Base-by-base conservation (phyloP, 2,329 filamentous ascomycete species). In the Colletotrichum sp. region DNA sequence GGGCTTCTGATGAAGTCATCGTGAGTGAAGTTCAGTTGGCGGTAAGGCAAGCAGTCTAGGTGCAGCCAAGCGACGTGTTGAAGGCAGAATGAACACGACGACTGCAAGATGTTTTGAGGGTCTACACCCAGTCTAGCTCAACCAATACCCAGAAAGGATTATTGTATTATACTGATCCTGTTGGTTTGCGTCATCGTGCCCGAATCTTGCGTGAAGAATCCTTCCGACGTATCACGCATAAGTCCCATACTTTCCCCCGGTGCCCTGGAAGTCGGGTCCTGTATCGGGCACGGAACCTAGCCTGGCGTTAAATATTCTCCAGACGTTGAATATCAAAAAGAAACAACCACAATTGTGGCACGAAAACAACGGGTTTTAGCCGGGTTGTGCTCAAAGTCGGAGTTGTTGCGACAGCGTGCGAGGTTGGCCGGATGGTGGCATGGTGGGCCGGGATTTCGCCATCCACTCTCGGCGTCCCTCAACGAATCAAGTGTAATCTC, bases 391-490 rank as follows among this genome's bases (percentile, higher is more conserved):
- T 18, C 52, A 4, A 52, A 13, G n/a, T 15, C 30, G 13, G 30
- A 21, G 21, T 4, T 32, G 49, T 28, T 24, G 39, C 44, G 44
- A 49, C 44, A 21, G 44, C 5, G 18, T 52, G n/a, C n/a, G n/a
- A 52, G 44, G 44, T 44, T 36, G 30, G 26, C n/a, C 7, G 18
- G 24, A 70, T 74, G 71, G 26, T 70, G 71, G 66, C 69, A 74
- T 64, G 71, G 71, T 74, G 71, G 71, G 59, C 59, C 67, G 44
- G 12, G 44, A 70, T 74, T 70, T 65, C 71, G 66, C 66, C 71
- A 74, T 74, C 32, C 10, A 9, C n/a, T 39, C 71, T 64, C 59
- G 71, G 44, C 59, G 44, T 15, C 8, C 24, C 18, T 49, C 44
- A 26, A 39, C 71, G 71, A 74, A 74, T 74, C 30, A 65, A 10